Evolutionary conservation across 352 stramenopile genomes (phyloP).

Genomic region (Globisporangium heterothallicum): DNA sequence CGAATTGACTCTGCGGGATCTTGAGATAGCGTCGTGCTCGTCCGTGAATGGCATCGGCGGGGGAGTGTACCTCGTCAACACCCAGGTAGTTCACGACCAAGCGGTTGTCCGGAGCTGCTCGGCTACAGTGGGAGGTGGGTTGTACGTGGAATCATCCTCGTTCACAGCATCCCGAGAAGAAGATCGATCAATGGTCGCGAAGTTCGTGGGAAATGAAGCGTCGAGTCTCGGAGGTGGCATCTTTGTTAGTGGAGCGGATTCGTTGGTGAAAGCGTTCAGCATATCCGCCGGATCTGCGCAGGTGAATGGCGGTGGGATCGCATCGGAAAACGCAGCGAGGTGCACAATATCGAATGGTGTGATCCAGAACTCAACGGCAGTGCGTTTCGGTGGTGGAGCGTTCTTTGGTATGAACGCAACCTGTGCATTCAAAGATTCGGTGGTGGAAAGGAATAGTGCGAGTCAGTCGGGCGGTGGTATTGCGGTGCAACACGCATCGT

Average conservation of each 20-base stretch:
- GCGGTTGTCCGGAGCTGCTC: slow-evolving; percentile 18
- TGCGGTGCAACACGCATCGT: slow-evolving; percentile 17
- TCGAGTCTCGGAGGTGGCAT: slow-evolving; percentile 21
- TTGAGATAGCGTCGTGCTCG: slow-evolving; percentile 18
- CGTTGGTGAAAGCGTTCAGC: slow-evolving; percentile 12
- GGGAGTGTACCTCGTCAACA: slow-evolving; percentile 19
- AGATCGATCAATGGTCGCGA: neutral
- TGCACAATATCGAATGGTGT: slow-evolving; percentile 17
- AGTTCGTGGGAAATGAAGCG: slow-evolving; percentile 13
- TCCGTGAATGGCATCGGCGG: slow-evolving; percentile 18
- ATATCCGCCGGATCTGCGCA: slow-evolving; percentile 13
- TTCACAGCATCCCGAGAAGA: slow-evolving; percentile 12
- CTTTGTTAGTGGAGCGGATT: slow-evolving; percentile 23
- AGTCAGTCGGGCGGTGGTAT: slow-evolving; percentile 23
- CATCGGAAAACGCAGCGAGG: slow-evolving; percentile 5
- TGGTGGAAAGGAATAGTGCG: slow-evolving; percentile 20
- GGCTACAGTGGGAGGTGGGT: slow-evolving; percentile 20
- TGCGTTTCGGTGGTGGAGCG: slow-evolving; percentile 20
- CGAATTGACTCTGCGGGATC: slow-evolving; percentile 16
- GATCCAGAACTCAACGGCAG: slow-evolving; percentile 18
- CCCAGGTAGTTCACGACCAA: slow-evolving; percentile 13
- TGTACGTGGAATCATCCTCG: slow-evolving; percentile 23
- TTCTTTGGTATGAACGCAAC: slow-evolving; percentile 19
- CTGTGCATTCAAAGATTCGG: slow-evolving; percentile 21
- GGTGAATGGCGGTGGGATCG: slow-evolving; percentile 25